Conservation (phyloP, 495 filamentous ascomycete genomes). For the Lophium mytilinum region DNA sequence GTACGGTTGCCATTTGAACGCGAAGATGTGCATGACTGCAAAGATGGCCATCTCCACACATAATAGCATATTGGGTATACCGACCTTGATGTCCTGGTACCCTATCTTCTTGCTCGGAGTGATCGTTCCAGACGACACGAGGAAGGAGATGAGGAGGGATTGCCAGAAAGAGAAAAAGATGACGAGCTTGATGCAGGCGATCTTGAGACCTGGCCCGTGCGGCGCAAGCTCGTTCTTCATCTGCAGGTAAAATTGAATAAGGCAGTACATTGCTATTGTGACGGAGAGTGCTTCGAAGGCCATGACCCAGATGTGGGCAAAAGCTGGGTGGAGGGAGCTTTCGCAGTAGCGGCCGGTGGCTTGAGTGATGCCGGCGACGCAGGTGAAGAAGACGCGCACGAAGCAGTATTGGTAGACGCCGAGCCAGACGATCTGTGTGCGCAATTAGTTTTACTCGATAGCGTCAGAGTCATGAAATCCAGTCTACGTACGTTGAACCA, state of each 20-base stretch:
- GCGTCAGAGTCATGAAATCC: neutral
- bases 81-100: constrained; percentile 69
- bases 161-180: constrained; percentile 97
- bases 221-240: constrained; percentile 58
- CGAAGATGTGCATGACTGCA: constrained; percentile 68
- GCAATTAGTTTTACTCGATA: neutral
- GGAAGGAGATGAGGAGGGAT: constrained; percentile 13
- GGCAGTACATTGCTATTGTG: constrained; percentile 81
- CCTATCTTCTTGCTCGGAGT: constrained; percentile 52
- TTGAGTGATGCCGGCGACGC: constrained; percentile 68
- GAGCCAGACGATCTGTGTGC: constrained; percentile 67
- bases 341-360: constrained; percentile 66
- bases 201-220: constrained; percentile 71
- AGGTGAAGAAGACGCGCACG: constrained; percentile 74
- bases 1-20: constrained; percentile 72
- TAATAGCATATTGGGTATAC: constrained; percentile 68
- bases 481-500: constrained; percentile 64
- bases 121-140: constrained; percentile 27
- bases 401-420: constrained; percentile 88
- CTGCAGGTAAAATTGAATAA: constrained; percentile 86
- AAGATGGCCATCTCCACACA: constrained; percentile 88
- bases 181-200: constrained; percentile 83
- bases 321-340: constrained; percentile 64
- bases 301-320: constrained; percentile 74
- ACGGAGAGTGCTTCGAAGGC: constrained; percentile 65